Base-by-base conservation (phyloP, 164 flowering plant genomes). In the Nelumbo lutea region DNA sequence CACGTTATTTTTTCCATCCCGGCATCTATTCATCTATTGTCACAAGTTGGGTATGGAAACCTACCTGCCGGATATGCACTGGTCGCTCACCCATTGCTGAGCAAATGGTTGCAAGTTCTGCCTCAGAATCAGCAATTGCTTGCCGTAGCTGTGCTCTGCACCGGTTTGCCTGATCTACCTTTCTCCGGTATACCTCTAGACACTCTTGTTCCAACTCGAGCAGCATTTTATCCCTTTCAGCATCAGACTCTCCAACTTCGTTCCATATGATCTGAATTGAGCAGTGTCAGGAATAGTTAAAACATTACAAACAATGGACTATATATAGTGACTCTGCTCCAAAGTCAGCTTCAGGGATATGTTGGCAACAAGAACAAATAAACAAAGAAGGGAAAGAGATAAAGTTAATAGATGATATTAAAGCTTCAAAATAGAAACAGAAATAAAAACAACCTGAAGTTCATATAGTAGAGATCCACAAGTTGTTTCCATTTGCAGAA, bases 161-260 rank as follows among this genome's bases (percentile, higher is more conserved):
- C 53, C 70, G 69, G 63, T 80, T 86, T 38, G 96, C 94, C 52
- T 76, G 82, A 46, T 88, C 91, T 48, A 92, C 90, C 72, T 84
- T 90, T 67, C 84, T 83, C 73, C 82, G 80, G 68, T 90, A 92
- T 38, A 81, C 86, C 55, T 83, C 89, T 7, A 92, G 67, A 72
- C 97, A 92, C 77, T 85, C 88, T 78, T 80, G 83, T 77, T 92
- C 96, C 65, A 92, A 77, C 64, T 88, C 85, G 48, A 76, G 68
- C 6, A 92, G 73, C 88, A 83, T 82, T 57, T 68, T 77, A 70
- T 92, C 92, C 76, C 86, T 86, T 47, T 86, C 85, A 56, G 40
- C 62, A 27, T 83, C 86, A 48, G 87, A 3, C 72, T 88, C 92
- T 47, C 97, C 97, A 68, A 91, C 82, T 80, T 91, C 97, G 84